Percentiles rank a stretch among this genome's conserved stretches.
Conservation (phyloP, 306 rosid genomes). For the Rubus idaeus region DNA sequence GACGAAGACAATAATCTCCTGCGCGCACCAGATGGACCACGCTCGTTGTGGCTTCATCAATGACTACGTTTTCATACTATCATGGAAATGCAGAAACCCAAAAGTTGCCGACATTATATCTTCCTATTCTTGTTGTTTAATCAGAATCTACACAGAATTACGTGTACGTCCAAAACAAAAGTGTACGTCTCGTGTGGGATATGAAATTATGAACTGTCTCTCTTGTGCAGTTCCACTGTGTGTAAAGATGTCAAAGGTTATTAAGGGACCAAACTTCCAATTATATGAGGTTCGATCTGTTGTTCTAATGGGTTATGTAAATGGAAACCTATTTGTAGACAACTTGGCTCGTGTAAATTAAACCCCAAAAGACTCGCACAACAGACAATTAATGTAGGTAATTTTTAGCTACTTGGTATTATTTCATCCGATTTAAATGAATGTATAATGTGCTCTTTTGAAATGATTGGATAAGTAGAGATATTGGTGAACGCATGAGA, state of each 20-base stretch:
- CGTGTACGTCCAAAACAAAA: neutral
- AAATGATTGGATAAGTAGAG: too few relatives aligned
- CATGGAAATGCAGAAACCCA: neutral
- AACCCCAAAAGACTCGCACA: too few relatives aligned
- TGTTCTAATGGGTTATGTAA: neutral
- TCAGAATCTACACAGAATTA: neutral
- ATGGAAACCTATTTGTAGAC: neutral
- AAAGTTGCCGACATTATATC: neutral
- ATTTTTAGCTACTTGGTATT: neutral
- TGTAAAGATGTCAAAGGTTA: neutral
- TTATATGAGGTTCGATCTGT: neutral
- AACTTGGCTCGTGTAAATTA: neutral
- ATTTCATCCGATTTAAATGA: too few relatives aligned
- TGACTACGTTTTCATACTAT: neutral
- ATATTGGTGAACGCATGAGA: too few relatives aligned
- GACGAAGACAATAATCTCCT: neutral
- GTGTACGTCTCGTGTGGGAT: neutral
- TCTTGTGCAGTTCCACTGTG: conserved; percentile 3
- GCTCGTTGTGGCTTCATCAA: neutral
- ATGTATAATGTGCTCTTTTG: too few relatives aligned
- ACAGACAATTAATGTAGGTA: neutral
- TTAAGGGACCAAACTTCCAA: neutral
- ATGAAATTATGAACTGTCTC: neutral
- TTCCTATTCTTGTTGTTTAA: neutral
- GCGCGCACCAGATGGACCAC: neutral